Evolutionary conservation across 2,329 filamentous ascomycete genomes (phyloP), one percentile per base, ranked within the genome.

Genomic region (Diaporthe destruens): DNA sequence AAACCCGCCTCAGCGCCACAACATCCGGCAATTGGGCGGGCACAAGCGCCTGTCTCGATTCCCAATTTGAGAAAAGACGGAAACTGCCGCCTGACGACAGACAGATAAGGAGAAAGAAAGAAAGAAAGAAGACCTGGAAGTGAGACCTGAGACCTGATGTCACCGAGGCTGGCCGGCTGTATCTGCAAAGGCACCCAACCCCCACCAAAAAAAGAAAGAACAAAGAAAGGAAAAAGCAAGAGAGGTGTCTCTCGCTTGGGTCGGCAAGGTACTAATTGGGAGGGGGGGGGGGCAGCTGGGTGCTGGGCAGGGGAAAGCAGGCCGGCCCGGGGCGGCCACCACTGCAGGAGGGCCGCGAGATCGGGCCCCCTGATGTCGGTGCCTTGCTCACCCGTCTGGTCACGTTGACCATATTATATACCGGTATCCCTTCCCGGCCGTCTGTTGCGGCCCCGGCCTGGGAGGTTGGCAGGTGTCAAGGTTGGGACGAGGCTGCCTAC

Each of bases 1-100:
- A 53, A 36, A 53, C 61, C 61, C 61, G 61, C 29, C 44, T n/a
- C 61, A 53, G 61, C 61, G 61, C 61, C 61, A 66, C 61, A 53
- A 53, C 51, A 53, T 25, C 32, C 47, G 12, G 20, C 44, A 34
- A 36, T 18, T 42, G 12, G 44, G 6, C 57, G 29, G 29, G 29
- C 29, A 29, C 29, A 5, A 5, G 12, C 44, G 20, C 1, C 20
- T 66, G 61, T 66, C 47, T 66, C 32, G 61, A 18, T 16, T 39
- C 12, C 14, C 39, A 8, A 20, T 66, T 44, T 66, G 59, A 39
- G 32, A 18, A 42, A 42, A n/a, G n/a, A 53, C 61, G 61, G 61
- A 14, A 11, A 11, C 36, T 53, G 61, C 61, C 61, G 61, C 39
- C 61, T 66, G 61, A 53, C 61, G 32, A 14, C 47, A 53, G 44